Conservation (phyloP, 345 rosid species). For the Citrus sinensis region DVS_A1.0 CM039166.1:24577501-24578000, state of each 20-base stretch:
- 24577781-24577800: too few species aligned
- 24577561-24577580: neutral
- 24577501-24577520: too few species aligned
- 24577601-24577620: neutral
- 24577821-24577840: too few species aligned
- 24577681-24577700: neutral
- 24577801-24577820: too few species aligned
- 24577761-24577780: neutral
- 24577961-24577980: too few species aligned
- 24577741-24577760: neutral
- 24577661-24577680: neutral
- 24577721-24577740: neutral
- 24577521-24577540: neutral
- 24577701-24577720: neutral
- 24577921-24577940: too few species aligned
- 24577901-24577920: too few species aligned
- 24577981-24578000: too few species aligned
- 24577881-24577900: too few species aligned
- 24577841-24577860: too few species aligned
- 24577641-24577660: neutral
- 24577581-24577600: neutral
- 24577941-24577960: too few species aligned
- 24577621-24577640: neutral
- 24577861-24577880: too few species aligned
- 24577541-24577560: neutral